Evolutionary conservation across 1,139 yeast species (phyloP).

Genomic region (Kodamaea plutei): DNA sequence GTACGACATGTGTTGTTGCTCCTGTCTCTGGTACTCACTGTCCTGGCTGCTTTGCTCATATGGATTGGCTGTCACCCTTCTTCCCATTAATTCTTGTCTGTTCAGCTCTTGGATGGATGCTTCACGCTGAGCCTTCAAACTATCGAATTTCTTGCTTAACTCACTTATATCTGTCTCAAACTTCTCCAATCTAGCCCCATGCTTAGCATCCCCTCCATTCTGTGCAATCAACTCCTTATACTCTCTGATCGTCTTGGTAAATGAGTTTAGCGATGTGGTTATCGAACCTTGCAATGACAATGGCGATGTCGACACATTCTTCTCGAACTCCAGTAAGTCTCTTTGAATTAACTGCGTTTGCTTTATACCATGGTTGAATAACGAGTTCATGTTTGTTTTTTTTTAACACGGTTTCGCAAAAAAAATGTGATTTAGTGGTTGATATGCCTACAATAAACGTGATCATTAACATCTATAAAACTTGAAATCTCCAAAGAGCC

Average conservation of each 20-base stretch:
- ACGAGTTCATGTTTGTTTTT: conserved; percentile 52
- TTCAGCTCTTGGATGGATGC: conserved; percentile 49
- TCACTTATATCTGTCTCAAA: conserved; percentile 59
- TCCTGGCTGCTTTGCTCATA: conserved; percentile 29
- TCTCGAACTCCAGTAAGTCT: conserved; percentile 66
- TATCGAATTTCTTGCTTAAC: conserved; percentile 55
- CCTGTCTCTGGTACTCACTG: conserved; percentile 23
- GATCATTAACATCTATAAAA: no score
- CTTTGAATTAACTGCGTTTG: conserved; percentile 70
- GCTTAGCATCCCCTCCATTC: conserved; percentile 58
- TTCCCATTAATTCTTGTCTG: conserved; percentile 59
- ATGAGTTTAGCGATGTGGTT: conserved; percentile 74
- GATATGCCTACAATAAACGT: no score
- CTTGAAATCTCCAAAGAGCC: no score
- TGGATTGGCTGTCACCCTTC: conserved; percentile 54
- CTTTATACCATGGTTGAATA: conserved; percentile 85
- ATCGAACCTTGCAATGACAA: conserved; percentile 78
- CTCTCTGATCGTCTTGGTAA: conserved; percentile 73
- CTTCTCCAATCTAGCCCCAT: conserved; percentile 55
- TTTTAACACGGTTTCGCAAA: no score
- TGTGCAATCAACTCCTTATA: conserved; percentile 63
- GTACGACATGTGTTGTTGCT: conserved; percentile 34
- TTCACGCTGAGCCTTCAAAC: conserved; percentile 63
- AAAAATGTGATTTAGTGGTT: no score
- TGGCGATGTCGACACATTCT: conserved; percentile 64